These are phyloP conservation scores for Mycena crocata DNA, from an alignment of 768 basidiomycete species.

Conservation along the genomic window DNA sequence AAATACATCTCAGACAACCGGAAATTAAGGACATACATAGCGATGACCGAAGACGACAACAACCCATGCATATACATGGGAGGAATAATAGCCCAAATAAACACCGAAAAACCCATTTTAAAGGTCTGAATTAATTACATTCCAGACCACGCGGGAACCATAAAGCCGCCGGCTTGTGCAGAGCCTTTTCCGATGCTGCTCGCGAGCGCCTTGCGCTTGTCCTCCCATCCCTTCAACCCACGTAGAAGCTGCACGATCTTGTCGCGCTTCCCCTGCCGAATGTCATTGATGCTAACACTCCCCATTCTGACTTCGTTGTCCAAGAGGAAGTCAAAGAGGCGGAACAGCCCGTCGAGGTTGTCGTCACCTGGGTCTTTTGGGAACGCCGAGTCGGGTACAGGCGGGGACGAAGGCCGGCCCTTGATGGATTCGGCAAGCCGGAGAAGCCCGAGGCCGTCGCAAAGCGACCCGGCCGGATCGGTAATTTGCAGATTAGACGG, in stretches of 20 bases:
- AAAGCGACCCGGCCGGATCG: slow-evolving; percentile 58
- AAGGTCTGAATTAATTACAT: background rate
- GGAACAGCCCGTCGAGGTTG: slow-evolving; percentile 88
- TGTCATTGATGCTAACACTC: slow-evolving; percentile 92
- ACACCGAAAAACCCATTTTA: background rate
- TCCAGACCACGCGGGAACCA: slow-evolving; percentile 40
- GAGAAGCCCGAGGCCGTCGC: slow-evolving; percentile 81
- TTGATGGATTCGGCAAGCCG: slow-evolving; percentile 88
- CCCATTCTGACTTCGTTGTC: slow-evolving; percentile 95
- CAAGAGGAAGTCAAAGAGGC: slow-evolving; percentile 91
- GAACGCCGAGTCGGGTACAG: slow-evolving; percentile 85
- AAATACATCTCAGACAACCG: slow-evolving; percentile 19
- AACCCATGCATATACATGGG: slow-evolving; percentile 2
- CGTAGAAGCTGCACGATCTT: slow-evolving; percentile 85
- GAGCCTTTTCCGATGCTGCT: slow-evolving; percentile 61
- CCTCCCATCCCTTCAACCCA: slow-evolving; percentile 84
- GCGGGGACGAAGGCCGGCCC: slow-evolving; percentile 71
- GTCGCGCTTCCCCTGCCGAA: slow-evolving; percentile 82
- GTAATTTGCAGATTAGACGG: slow-evolving; percentile 70
- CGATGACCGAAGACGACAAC: slow-evolving; percentile 4
- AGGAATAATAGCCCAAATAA: slow-evolving; percentile 5
- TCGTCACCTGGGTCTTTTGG: slow-evolving; percentile 75
- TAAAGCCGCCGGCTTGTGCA: slow-evolving; percentile 49
- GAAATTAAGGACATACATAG: slow-evolving; percentile 18
- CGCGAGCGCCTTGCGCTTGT: slow-evolving; percentile 70